phyloP scores from a whole-genome alignment of 805 yeast species.

The Sporopachydermia quercuum region DNA sequence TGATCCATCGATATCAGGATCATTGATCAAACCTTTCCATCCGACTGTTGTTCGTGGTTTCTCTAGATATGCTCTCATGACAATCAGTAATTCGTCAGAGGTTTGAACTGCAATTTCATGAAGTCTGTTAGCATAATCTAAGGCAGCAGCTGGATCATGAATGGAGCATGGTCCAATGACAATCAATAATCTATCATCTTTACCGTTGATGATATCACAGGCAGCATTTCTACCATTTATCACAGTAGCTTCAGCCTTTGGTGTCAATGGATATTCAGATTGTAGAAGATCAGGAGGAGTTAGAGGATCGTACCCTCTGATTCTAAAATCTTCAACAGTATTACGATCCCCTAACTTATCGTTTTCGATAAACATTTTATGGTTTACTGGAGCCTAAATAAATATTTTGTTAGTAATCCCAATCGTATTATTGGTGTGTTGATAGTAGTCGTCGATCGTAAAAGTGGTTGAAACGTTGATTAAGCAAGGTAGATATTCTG shows the following conservation, averaged over 20 bases:
- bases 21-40: slow-evolving; percentile 96
- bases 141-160: slow-evolving; percentile 86
- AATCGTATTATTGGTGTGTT: too few species aligned
- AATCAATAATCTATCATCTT: slow-evolving; percentile 75
- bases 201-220: slow-evolving; percentile 56
- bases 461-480: too few species aligned
- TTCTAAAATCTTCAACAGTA: slow-evolving; percentile 42
- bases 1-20: slow-evolving; percentile 88
- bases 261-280: slow-evolving; percentile 63
- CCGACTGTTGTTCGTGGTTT: slow-evolving; percentile 98
- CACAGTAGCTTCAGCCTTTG: slow-evolving; percentile 44
- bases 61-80: slow-evolving; percentile 96
- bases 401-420: too few species aligned
- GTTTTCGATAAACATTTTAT: slow-evolving; percentile 69
- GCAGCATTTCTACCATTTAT: slow-evolving; percentile 66
- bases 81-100: slow-evolving; percentile 61
- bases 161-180: slow-evolving; percentile 96
- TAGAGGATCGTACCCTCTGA: slow-evolving; percentile 83
- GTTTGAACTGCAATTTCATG: slow-evolving; percentile 22
- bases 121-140: slow-evolving; percentile 69
- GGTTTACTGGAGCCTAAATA: slow-evolving; percentile 4
- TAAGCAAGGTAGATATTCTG: too few species aligned
- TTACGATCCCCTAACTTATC: slow-evolving; percentile 72
- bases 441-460: too few species aligned
- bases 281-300: slow-evolving; percentile 92